Percentiles rank a stretch among this genome's conserved stretches.
phyloP scores from a whole-genome alignment of 352 stramenopile genomes.

The Pythium folliculosum region DNA sequence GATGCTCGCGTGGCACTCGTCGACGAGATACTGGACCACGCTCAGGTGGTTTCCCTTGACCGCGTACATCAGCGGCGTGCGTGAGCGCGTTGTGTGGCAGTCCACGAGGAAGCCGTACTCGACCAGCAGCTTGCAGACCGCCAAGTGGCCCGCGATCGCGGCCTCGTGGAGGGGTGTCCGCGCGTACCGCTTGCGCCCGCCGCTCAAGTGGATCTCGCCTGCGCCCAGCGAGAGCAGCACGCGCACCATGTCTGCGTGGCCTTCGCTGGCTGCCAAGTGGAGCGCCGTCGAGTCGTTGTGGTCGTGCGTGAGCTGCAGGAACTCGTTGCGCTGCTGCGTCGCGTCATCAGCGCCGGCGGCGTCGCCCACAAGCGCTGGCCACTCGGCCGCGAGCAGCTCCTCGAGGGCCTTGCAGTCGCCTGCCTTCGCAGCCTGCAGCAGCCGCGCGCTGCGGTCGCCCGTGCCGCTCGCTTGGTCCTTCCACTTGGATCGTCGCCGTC shows the following conservation, averaged over 20 bases:
- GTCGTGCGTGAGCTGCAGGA: conserved; percentile 68
- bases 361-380: neutral
- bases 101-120: conserved; percentile 64
- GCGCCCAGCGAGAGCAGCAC: conserved; percentile 48
- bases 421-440: conserved; percentile 55
- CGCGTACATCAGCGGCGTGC: conserved; percentile 79
- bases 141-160: conserved; percentile 60
- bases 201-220: conserved; percentile 61
- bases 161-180: conserved; percentile 76
- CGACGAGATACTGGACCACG: conserved; percentile 45
- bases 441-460: conserved; percentile 34
- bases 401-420: conserved; percentile 40
- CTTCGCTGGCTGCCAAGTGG: conserved; percentile 65
- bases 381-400: conserved; percentile 32
- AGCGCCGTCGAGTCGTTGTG: conserved; percentile 65
- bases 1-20: conserved; percentile 54
- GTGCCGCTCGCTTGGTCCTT: conserved; percentile 43
- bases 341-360: neutral
- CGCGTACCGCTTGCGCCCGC: conserved; percentile 65
- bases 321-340: conserved; percentile 31
- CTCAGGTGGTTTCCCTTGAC: conserved; percentile 65
- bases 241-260: conserved; percentile 45
- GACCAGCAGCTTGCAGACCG: conserved; percentile 53
- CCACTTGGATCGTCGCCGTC: conserved; percentile 68
- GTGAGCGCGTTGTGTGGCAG: conserved; percentile 73